Percentiles rank a stretch among this genome's conserved stretches.
Evolutionary conservation across 768 basidiomycete species (phyloP).

Genomic region (Podaxis carcinomalis): DNA sequence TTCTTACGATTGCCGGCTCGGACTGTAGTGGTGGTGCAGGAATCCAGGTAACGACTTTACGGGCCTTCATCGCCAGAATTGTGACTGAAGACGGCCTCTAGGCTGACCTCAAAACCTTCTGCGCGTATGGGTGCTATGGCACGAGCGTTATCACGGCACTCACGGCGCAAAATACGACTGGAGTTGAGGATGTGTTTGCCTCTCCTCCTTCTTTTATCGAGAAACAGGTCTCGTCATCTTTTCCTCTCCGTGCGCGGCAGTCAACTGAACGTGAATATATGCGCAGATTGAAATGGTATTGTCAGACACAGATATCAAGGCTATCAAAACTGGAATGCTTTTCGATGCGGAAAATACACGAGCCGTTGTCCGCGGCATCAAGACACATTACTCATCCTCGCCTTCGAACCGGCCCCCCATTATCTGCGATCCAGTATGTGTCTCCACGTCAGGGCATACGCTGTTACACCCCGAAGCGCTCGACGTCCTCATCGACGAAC

Average conservation of each 20-base stretch:
- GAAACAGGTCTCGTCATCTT: conserved; percentile 54
- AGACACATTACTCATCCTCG: conserved; percentile 28
- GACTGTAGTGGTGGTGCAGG: conserved; percentile 88
- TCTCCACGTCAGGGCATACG: conserved; percentile 84
- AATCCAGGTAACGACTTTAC: conserved; percentile 57
- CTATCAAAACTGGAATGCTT: conserved; percentile 92
- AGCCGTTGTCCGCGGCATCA: conserved; percentile 43
- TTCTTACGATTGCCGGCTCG: conserved; percentile 76
- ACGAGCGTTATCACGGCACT: conserved; percentile 80
- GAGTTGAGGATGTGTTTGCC: conserved; percentile 72
- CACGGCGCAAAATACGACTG: conserved; percentile 86
- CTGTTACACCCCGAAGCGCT: conserved; percentile 69
- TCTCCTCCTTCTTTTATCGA: conserved; percentile 66
- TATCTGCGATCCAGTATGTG: conserved; percentile 87
- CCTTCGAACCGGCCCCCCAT: conserved; percentile 38
- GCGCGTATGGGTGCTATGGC: conserved; percentile 75
- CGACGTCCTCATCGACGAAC: conserved; percentile 46
- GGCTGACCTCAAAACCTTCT: conserved; percentile 87
- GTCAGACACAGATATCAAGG: conserved; percentile 63
- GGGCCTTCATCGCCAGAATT: not conserved
- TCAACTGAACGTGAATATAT: not conserved
- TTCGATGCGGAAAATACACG: conserved; percentile 50
- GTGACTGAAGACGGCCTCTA: conserved; percentile 21
- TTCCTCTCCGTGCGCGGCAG: not conserved
- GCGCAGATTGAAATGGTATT: conserved; percentile 33